phyloP scores from a whole-genome alignment of 352 stramenopile genomes.

The Pythium myriotylum region DNA sequence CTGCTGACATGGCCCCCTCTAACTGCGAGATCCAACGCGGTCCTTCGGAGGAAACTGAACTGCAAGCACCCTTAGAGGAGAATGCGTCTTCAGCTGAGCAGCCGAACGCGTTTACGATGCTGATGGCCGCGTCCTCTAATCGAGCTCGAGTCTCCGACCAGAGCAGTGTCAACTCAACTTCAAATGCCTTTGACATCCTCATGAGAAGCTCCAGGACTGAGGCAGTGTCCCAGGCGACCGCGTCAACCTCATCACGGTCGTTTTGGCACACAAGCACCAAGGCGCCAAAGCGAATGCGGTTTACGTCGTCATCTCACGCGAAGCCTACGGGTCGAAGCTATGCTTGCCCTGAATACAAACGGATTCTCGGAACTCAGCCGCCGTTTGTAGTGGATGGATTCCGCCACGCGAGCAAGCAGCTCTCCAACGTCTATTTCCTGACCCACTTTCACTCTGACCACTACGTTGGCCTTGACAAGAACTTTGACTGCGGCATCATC shows the following conservation, averaged over 20 bases:
- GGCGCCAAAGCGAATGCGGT: slow-evolving; percentile 17
- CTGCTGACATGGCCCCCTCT: slow-evolving; percentile 47
- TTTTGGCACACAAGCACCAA: slow-evolving; percentile 28
- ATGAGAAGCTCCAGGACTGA: slow-evolving; percentile 80
- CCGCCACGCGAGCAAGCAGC: slow-evolving; percentile 67
- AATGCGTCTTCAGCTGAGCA: not conserved
- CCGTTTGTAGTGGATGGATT: slow-evolving; percentile 91
- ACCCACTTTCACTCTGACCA: slow-evolving; percentile 98
- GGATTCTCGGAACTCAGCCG: slow-evolving; percentile 71
- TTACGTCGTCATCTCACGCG: slow-evolving; percentile 2
- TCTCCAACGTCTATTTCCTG: slow-evolving; percentile 93
- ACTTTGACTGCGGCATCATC: slow-evolving; percentile 93
- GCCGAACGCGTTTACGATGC: slow-evolving; percentile 55
- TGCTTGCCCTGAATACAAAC: slow-evolving; percentile 78
- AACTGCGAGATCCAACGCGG: not conserved
- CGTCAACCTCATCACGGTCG: slow-evolving; percentile 14
- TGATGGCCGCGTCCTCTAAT: slow-evolving; percentile 50
- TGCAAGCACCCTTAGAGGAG: not conserved
- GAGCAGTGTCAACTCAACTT: slow-evolving; percentile 16
- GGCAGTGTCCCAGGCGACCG: slow-evolving; percentile 32
- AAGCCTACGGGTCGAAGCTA: slow-evolving; percentile 22
- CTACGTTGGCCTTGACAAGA: slow-evolving; percentile 90
- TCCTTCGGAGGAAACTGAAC: too few relatives aligned
- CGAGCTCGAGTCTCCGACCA: not conserved
- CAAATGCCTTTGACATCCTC: slow-evolving; percentile 81